Conservation (phyloP, 2,329 filamentous ascomycete genomes). For the Xylariaceae sp. region DNA sequence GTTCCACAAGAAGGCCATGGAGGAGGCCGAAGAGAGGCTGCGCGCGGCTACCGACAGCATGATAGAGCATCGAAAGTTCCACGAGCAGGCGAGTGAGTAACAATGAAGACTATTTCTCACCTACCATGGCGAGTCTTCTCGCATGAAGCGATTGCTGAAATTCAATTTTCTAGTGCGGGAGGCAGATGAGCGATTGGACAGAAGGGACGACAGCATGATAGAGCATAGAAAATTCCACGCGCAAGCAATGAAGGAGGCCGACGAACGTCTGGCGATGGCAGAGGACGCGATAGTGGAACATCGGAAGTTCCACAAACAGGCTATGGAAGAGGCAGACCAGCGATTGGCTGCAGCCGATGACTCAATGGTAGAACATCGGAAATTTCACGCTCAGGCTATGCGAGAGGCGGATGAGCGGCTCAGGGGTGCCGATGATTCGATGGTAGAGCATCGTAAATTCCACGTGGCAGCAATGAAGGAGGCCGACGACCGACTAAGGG, state of each 20-base stretch:
- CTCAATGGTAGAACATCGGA: too few species aligned
- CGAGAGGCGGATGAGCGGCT: too few species aligned
- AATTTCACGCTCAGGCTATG: too few species aligned
- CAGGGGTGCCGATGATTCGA: too few species aligned
- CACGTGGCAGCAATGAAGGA: too few species aligned
- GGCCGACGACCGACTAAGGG: too few species aligned
- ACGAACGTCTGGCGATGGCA: conserved; percentile 1
- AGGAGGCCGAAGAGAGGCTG: conserved; percentile 6
- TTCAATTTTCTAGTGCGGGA: too few species aligned
- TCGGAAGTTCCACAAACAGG: conserved; percentile 2
- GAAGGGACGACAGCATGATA: conserved; percentile 1
- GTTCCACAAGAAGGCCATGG: conserved; percentile 7
- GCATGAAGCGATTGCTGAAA: too few species aligned
- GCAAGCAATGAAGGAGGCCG: conserved; percentile 1
- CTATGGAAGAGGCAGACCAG: conserved; percentile 2
- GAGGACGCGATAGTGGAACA: conserved; percentile 3
- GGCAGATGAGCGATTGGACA: too few species aligned
- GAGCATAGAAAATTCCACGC: conserved; percentile 4
- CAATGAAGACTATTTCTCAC: conserved; percentile 1
- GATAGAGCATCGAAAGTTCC: conserved; percentile 8
- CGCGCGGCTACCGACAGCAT: conserved; percentile 5
- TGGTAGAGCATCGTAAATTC: too few species aligned
- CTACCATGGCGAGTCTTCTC: too few species aligned
- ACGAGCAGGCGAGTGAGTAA: conserved; percentile 3
- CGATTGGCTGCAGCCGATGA: not conserved